Evolutionary conservation across 768 basidiomycete species (phyloP).

Genomic region (Russula abietina): DNA sequence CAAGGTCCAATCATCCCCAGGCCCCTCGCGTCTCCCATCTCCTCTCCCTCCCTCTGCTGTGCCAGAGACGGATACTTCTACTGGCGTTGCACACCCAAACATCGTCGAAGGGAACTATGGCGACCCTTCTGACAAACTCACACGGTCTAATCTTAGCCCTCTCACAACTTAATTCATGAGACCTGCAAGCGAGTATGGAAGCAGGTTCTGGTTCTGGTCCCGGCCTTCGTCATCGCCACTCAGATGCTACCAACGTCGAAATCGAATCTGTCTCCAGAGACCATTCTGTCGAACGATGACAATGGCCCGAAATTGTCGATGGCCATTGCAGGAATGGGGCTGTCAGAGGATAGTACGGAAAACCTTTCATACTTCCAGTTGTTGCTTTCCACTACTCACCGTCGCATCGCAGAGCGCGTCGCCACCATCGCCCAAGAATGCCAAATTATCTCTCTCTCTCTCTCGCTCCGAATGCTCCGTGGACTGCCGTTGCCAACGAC

Average conservation of each 20-base stretch:
- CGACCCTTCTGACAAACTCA: no score
- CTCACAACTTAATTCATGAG: no score
- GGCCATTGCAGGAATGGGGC: neutral
- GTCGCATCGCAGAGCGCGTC: neutral
- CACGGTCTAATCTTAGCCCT: no score
- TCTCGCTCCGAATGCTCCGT: neutral
- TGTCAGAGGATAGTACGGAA: neutral
- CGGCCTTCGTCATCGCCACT: no score
- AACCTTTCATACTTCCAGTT: neutral
- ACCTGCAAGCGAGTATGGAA: no score
- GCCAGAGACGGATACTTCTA: no score
- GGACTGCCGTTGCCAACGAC: neutral
- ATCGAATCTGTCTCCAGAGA: neutral
- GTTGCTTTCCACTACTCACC: neutral
- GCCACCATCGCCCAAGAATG: neutral
- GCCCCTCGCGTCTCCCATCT: neutral
- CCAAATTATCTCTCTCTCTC: neutral
- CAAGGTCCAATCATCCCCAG: neutral
- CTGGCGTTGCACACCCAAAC: no score
- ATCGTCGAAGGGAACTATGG: no score
- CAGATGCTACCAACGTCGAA: no score
- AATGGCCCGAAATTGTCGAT: neutral
- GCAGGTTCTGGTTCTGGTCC: no score
- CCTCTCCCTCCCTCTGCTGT: no score
- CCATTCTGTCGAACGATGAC: neutral